phyloP scores from a whole-genome alignment of 768 basidiomycete species.

The Stropharia rugosoannulata region DNA sequence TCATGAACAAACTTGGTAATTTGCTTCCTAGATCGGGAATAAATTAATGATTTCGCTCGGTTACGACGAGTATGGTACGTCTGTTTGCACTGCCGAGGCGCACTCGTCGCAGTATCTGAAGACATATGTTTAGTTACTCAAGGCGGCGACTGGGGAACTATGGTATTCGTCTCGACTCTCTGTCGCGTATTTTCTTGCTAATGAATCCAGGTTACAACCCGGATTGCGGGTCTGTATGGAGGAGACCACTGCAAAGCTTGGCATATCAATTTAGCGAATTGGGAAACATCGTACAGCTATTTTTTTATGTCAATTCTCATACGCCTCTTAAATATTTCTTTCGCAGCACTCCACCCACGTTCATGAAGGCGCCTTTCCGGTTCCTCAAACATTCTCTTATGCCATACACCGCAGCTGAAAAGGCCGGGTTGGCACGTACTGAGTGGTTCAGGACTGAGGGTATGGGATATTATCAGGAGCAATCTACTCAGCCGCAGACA shows the following conservation, averaged over 20 bases:
- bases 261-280: conserved; percentile 39
- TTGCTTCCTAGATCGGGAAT: conserved; percentile 22
- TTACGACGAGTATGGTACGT: conserved; percentile 47
- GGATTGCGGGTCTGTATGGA: conserved; percentile 27
- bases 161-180: conserved; percentile 19
- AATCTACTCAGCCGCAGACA: conserved; percentile 50
- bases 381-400: conserved; percentile 24
- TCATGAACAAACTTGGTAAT: neutral
- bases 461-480: conserved; percentile 36
- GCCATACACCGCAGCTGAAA: conserved; percentile 29
- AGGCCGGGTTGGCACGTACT: conserved; percentile 28
- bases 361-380: conserved; percentile 19
- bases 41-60: conserved; percentile 52
- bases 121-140: conserved; percentile 33
- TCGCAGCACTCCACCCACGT: conserved; percentile 15
- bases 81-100: neutral
- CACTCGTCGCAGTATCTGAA: neutral
- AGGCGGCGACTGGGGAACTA: conserved; percentile 50
- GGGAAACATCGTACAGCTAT: neutral
- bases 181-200: conserved; percentile 4
- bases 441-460: conserved; percentile 28
- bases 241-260: conserved; percentile 44
- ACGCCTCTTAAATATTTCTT: too few species aligned
- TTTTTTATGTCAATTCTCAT: neutral
- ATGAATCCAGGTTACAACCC: conserved; percentile 28